phyloP scores from a whole-genome alignment of 2,329 filamentous ascomycete species.

The Penicillium glabrum region DNA sequence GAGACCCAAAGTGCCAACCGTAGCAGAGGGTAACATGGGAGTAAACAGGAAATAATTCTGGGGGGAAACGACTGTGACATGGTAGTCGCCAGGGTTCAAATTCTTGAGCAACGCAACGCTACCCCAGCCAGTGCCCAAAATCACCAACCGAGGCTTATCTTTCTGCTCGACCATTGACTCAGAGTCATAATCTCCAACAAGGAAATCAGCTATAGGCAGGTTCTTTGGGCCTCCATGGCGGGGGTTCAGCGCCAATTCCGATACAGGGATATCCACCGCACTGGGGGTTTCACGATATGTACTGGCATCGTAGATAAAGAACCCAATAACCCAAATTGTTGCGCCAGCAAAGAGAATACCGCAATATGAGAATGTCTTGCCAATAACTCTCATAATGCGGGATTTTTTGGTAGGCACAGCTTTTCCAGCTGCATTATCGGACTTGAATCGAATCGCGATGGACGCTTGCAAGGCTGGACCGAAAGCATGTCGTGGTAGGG shows the following conservation, averaged over 20 bases:
- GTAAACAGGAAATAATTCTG: constrained; percentile 98
- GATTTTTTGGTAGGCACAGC: constrained; percentile 26
- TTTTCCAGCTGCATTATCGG: constrained; percentile 27
- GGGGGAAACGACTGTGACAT: constrained; percentile 91
- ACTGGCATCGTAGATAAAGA: constrained; percentile 91
- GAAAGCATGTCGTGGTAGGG: constrained; percentile 5
- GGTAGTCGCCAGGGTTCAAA: constrained; percentile 85
- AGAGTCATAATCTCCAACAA: constrained; percentile 85
- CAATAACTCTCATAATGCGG: constrained; percentile 54
- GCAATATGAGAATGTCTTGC: constrained; percentile 68
- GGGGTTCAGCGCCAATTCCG: constrained; percentile 77
- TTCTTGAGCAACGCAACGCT: constrained; percentile 89
- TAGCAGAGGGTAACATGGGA: constrained; percentile 95
- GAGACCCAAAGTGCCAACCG: constrained; percentile 90
- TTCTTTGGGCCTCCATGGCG: constrained; percentile 89
- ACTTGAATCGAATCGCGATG: constrained; percentile 32
- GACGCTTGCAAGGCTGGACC: constrained; percentile 19
- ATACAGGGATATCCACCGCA: constrained; percentile 75
- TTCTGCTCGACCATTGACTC: constrained; percentile 69
- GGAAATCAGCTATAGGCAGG: constrained; percentile 81
- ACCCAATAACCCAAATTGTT: constrained; percentile 69
- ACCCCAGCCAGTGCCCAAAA: constrained; percentile 93
- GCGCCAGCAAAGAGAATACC: constrained; percentile 75
- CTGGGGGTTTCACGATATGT: constrained; percentile 77
- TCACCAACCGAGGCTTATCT: constrained; percentile 88